A percentile compares a stretch with the other conserved stretches of the same genome.
phyloP scores from a whole-genome alignment of 164 flowering plant genomes.

The Tetrastigma voinierianum region DNA sequence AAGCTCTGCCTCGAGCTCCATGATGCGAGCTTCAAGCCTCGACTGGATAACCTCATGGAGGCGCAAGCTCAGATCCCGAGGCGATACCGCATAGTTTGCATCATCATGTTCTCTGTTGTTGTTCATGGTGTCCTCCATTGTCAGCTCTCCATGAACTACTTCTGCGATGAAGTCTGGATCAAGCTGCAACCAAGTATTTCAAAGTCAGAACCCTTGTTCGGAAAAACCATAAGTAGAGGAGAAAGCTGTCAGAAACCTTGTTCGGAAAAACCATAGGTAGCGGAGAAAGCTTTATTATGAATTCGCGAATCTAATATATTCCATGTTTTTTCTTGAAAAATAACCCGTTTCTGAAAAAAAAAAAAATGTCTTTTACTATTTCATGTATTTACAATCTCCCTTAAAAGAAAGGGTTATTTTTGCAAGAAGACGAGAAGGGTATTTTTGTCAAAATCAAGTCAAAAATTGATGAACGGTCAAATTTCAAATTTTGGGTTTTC shows the following conservation, averaged over 20 bases:
- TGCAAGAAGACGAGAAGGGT: too few species aligned
- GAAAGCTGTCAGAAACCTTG: background rate
- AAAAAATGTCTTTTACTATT: too few species aligned
- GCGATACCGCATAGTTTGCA: conserved; percentile 49
- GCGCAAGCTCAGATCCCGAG: conserved; percentile 64
- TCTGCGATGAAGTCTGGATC: conserved; percentile 16
- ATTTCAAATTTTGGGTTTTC: too few species aligned
- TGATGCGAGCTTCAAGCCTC: conserved; percentile 60
- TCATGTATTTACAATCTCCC: too few species aligned
- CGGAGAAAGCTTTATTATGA: too few species aligned
- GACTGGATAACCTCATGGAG: conserved; percentile 69
- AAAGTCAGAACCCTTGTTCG: background rate
- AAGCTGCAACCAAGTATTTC: conserved; percentile 9
- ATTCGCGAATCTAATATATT: too few species aligned
- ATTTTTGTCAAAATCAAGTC: too few species aligned
- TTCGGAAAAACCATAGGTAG: background rate
- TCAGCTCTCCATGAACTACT: conserved; percentile 19
- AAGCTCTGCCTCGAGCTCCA: conserved; percentile 67
- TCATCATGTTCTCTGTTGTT: background rate
- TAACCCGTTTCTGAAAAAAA: too few species aligned
- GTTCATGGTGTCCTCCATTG: conserved; percentile 10
- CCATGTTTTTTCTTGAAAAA: too few species aligned
- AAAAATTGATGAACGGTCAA: too few species aligned
- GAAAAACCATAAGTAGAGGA: background rate
- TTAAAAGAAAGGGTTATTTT: too few species aligned